Conservation (phyloP, 202 grass and related monocot species). For the Panicum virgatum region DNA sequence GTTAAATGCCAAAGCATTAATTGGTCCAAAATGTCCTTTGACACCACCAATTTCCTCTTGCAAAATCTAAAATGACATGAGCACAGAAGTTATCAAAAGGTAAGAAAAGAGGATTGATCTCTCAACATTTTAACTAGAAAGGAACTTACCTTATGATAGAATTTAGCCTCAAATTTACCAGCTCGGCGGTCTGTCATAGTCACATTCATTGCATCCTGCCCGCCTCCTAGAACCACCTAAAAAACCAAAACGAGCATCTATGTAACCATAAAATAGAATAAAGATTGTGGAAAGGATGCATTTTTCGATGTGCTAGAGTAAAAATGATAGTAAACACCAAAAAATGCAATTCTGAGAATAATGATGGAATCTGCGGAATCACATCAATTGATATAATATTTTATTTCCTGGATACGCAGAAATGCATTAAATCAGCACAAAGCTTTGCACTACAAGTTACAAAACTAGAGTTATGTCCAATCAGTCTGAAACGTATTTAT, state of each 20-base stretch:
- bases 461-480: too few species aligned
- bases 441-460: neutral
- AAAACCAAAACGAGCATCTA: neutral
- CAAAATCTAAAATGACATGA: conserved; percentile 53
- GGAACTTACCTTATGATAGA: conserved; percentile 83
- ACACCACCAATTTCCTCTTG: conserved; percentile 98
- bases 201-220: conserved; percentile 88
- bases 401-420: neutral
- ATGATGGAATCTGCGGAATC: neutral
- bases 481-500: neutral
- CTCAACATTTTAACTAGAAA: neutral
- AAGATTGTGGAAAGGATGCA: neutral
- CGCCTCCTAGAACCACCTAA: conserved; percentile 89
- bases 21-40: conserved; percentile 96
- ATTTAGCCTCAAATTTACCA: conserved; percentile 95
- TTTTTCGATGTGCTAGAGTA: too few species aligned
- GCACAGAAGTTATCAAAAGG: neutral
- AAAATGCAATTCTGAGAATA: neutral
- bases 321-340: too few species aligned
- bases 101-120: neutral
- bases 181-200: conserved; percentile 80
- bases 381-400: neutral
- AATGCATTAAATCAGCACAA: neutral
- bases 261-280: neutral
- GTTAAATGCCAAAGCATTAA: conserved; percentile 92